Conservation (phyloP, 2,329 filamentous ascomycete species). For the Aspergillus eucalypticola region DNA sequence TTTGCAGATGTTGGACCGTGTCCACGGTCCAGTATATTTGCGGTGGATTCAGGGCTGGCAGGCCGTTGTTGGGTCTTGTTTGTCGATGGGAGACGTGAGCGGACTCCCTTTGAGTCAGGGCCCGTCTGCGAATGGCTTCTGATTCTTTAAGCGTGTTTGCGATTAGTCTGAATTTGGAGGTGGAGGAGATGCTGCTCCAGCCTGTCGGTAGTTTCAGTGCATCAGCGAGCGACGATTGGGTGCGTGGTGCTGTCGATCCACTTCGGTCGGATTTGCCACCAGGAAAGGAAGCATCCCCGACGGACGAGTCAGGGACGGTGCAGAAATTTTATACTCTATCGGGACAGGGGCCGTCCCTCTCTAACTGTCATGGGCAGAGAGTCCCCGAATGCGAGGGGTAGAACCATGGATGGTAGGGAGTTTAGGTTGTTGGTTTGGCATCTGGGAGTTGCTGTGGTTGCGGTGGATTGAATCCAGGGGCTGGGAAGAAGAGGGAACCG, state of each 20-base stretch:
- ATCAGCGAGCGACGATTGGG: neutral
- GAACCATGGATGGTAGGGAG: neutral
- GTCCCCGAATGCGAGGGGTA: neutral
- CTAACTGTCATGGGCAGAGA: neutral
- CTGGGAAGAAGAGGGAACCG: no score
- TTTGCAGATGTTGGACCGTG: neutral
- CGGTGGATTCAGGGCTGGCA: neutral
- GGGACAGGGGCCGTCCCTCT: neutral
- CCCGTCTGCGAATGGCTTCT: neutral
- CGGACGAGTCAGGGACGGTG: neutral
- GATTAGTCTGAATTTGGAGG: neutral
- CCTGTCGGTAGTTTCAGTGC: neutral
- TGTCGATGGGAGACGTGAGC: neutral
- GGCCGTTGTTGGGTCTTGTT: neutral
- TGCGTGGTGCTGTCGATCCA: neutral
- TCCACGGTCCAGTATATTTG: neutral
- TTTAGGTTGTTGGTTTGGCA: neutral
- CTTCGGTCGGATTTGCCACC: neutral
- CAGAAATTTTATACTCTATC: slow-evolving; percentile 1
- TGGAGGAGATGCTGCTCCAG: neutral
- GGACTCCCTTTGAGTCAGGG: neutral
- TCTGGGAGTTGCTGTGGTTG: neutral
- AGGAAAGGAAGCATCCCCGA: neutral
- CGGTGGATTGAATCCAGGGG: no score
- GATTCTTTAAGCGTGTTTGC: neutral